Percentiles rank a stretch among this genome's conserved stretches.
Conservation (phyloP, 306 rosid genomes). For the Rosa lucieae region DNA sequence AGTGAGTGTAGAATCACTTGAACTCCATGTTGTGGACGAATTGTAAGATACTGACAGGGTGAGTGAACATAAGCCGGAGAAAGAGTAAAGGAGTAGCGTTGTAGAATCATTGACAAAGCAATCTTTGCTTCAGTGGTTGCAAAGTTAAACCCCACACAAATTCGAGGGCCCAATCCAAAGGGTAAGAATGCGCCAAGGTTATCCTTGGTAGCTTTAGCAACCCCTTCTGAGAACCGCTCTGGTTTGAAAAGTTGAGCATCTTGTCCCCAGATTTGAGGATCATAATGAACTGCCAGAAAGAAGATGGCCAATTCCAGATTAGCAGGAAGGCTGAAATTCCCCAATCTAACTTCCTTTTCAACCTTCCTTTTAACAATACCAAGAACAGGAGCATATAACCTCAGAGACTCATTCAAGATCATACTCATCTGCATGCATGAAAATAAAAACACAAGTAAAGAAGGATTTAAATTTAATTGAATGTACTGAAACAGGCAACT, state of each 20-base stretch:
- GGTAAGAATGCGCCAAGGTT: conserved; percentile 19
- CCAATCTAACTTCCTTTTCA: neutral
- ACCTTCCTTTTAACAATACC: too few species aligned
- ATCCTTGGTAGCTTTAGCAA: conserved; percentile 13
- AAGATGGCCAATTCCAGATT: too few species aligned
- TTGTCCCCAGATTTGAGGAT: conserved; percentile 21
- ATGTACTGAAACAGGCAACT: too few species aligned
- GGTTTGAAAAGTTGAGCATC: conserved; percentile 16
- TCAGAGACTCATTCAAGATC: too few species aligned
- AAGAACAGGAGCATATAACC: too few species aligned
- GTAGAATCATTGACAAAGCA: conserved; percentile 23
- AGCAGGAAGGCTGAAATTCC: too few species aligned
- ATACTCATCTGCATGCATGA: too few species aligned
- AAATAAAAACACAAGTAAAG: too few species aligned
- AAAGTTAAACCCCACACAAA: conserved; percentile 2
- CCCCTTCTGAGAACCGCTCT: neutral
- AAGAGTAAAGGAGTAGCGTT: conserved; percentile 8
- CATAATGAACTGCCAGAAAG: conserved; percentile 10
- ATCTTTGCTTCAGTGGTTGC: conserved; percentile 19
- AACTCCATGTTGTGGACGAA: conserved; percentile 19
- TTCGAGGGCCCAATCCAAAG: conserved; percentile 22
- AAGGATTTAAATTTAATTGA: too few species aligned
- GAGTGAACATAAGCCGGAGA: conserved; percentile 17
- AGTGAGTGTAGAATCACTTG: conserved; percentile 9
- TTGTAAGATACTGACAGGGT: neutral